Percentiles rank a stretch among this genome's conserved stretches.
Evolutionary conservation across 441 rosid species (phyloP).

Genomic region (Cnidoscolus chayamansa): DNA sequence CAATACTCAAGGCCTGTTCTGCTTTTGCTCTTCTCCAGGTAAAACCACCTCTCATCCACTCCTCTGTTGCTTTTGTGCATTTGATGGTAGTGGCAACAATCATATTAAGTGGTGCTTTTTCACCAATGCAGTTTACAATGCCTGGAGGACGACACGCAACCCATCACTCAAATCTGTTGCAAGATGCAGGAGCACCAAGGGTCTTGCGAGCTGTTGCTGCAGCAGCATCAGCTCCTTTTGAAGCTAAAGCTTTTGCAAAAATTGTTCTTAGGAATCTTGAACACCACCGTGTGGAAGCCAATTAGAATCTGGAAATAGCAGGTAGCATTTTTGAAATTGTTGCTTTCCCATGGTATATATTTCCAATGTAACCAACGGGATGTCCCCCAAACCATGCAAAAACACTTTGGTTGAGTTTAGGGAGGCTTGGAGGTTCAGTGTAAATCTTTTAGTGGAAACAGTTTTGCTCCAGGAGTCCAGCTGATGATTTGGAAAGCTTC

Average conservation of each 20-base stretch:
- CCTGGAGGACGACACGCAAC: conserved; percentile 49
- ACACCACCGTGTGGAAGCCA: conserved; percentile 33
- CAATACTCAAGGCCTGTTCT: conserved; percentile 46
- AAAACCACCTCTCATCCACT: neutral
- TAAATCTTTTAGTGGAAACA: neutral
- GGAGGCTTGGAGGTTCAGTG: neutral
- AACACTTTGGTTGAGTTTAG: conserved; percentile 3
- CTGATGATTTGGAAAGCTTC: neutral
- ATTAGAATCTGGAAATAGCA: neutral
- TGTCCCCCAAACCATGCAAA: neutral
- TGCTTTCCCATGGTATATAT: neutral
- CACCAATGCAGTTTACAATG: conserved; percentile 41
- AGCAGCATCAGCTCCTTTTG: conserved; percentile 37
- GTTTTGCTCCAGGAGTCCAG: neutral
- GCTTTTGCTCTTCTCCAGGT: conserved; percentile 61
- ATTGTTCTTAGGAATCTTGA: conserved; percentile 46
- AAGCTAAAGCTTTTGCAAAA: conserved; percentile 47
- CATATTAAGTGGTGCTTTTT: neutral
- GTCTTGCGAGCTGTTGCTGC: conserved; percentile 43
- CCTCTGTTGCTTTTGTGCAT: neutral
- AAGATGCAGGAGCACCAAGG: conserved; percentile 43
- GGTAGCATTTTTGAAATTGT: no score
- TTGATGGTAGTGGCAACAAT: neutral
- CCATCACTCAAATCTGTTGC: conserved; percentile 42
- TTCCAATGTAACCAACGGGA: neutral